These are phyloP conservation scores for Annulohypoxylon maeteangense DNA, from an alignment of 495 filamentous ascomycete species.

Conservation along the genomic window DNA sequence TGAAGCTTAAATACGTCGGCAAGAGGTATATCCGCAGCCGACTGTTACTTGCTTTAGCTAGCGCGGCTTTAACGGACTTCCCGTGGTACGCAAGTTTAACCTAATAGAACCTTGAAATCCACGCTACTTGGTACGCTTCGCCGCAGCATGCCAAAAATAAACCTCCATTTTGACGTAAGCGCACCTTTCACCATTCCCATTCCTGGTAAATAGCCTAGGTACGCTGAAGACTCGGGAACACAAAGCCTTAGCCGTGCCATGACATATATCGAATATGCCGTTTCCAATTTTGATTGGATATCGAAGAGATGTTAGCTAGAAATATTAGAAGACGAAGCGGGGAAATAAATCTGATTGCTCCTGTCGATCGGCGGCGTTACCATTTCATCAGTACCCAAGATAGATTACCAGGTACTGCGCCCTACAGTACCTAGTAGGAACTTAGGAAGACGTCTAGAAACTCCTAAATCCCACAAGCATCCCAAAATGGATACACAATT, in stretches of 20 bases:
- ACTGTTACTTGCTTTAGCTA: neutral
- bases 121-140: slow-evolving; percentile 6
- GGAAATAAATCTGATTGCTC: neutral
- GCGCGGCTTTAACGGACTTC: slow-evolving; percentile 14
- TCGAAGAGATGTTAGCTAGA: neutral
- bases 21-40: slow-evolving; percentile 27
- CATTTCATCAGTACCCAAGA: neutral
- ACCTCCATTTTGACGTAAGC: slow-evolving; percentile 32
- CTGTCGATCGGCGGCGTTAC: neutral
- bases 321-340: neutral
- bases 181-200: neutral
- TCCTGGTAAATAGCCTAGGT: neutral
- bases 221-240: neutral
- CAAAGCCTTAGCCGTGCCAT: neutral
- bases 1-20: slow-evolving; percentile 25
- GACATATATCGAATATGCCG: too few species aligned
- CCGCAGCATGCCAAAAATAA: slow-evolving; percentile 39
- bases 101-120: neutral
- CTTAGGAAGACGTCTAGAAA: neutral
- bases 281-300: slow-evolving; percentile 1
- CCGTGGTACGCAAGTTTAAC: neutral
- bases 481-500: neutral
- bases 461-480: neutral
- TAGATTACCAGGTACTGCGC: neutral
- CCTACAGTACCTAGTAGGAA: too few species aligned